Conservation (phyloP, 1,284 basidiomycete genomes). For the Coriolopsis trogii region DNA sequence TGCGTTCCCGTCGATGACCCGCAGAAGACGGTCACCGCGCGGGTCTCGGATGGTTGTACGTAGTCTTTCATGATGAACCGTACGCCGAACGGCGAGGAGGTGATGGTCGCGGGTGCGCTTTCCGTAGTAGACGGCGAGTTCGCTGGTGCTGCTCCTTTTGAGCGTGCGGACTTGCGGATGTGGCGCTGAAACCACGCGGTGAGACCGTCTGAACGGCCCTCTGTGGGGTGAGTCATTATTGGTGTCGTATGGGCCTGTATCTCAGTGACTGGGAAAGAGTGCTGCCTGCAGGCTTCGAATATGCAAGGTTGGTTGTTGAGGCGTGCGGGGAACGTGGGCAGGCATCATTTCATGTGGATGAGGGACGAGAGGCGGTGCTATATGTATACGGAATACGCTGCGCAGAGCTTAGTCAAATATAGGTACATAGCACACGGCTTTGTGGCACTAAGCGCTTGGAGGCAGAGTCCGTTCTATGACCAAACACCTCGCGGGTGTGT, state of each 20-base stretch:
- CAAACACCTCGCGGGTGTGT: not conserved
- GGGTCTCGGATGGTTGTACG: constrained; percentile 1
- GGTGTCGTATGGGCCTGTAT: constrained; percentile 1
- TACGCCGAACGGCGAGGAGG: constrained; percentile 15
- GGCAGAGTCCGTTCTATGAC: not conserved
- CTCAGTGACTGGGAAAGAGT: too few species aligned
- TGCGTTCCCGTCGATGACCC: constrained; percentile 72
- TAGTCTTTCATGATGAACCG: constrained; percentile 5
- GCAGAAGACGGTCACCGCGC: constrained; percentile 77
- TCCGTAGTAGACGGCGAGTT: not conserved
- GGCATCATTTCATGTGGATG: too few species aligned
- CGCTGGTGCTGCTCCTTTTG: not conserved
- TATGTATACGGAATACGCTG: too few species aligned
- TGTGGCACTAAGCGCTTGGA: not conserved
- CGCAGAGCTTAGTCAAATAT: too few species aligned
- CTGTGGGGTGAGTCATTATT: constrained; percentile 7
- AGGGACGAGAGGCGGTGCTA: too few species aligned
- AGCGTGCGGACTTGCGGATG: not conserved
- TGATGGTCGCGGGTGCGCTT: not conserved
- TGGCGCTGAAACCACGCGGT: constrained; percentile 18
- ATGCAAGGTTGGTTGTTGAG: too few species aligned
- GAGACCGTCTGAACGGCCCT: not conserved
- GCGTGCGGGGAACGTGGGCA: too few species aligned
- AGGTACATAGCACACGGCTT: too few species aligned
- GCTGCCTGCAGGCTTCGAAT: too few species aligned